Base-by-base conservation (phyloP, 1,139 yeast species). In the Sugiyamaella sp. region DNA sequence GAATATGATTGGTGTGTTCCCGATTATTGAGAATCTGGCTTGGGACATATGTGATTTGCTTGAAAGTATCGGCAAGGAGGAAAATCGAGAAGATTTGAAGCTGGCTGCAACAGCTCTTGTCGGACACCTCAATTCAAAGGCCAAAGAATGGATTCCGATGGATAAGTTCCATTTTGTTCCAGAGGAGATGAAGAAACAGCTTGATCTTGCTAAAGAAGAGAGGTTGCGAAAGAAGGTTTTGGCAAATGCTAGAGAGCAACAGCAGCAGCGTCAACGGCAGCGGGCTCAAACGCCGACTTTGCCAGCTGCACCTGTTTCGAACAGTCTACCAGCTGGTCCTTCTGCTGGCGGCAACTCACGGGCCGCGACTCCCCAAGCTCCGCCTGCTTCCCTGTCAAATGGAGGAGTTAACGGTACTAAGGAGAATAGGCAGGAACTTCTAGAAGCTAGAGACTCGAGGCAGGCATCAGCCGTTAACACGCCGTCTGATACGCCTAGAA, bases 21-120 rank as follows among this genome's bases (percentile, higher is more conserved):
- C 97, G 0, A 73, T 75, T 12, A 80, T 89, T 24, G 84, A 82
- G 52, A 82, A 80, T 39, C 95, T 88, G 54, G 85, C 93, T 44
- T 82, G 81, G 56, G 60, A 67, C 9, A 68, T 89, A 6, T 71
- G 78, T 3, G 73, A 71, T 17, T 72, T 78, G 4, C 73, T 90
- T 47, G 76, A 80, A 40, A 6, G 20, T 14, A 79, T 88, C 35
- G 69, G 81, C 9, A 60, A 66, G 2, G 67, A 70, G 1, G 98
- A 91, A 62, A 67, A 73, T 2, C 79, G 97, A 57, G 95, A 88
- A 54, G 98, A 91, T 69, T 78, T 91, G 65, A 86, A 84, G 63
- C 74, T 90, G 37, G 85, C 96, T 1, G 84, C 91, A 0, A 82
- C 81, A 63, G 95, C 97, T 1, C 74, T 90, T 54, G 73, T 82